phyloP scores from a whole-genome alignment of 2,329 filamentous ascomycete genomes.

The Monosporascus sp. region DNA sequence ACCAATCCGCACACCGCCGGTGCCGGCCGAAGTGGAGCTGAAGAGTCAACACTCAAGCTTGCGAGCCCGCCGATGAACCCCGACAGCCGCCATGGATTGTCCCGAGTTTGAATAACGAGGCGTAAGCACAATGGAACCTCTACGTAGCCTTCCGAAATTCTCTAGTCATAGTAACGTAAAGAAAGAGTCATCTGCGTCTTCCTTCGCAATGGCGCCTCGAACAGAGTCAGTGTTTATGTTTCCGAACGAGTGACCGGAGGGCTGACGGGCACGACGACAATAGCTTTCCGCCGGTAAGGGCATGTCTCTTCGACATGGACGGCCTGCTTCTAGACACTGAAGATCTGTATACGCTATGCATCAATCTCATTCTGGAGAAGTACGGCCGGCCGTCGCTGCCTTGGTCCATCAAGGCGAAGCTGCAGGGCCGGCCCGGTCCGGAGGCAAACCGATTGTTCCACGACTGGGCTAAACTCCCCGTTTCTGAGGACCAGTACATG shows the following conservation, averaged over 20 bases:
- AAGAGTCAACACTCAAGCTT: no score
- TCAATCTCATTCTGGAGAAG: constrained; percentile 74
- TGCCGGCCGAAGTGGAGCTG: no score
- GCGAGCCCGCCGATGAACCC: no score
- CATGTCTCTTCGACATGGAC: constrained; percentile 98
- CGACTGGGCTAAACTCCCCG: constrained; percentile 81
- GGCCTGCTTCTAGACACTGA: constrained; percentile 91
- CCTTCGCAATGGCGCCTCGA: constrained; percentile 34
- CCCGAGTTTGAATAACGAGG: not conserved
- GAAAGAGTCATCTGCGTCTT: not conserved
- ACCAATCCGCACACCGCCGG: no score
- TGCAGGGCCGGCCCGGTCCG: constrained; percentile 56
- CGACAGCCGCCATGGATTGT: not conserved
- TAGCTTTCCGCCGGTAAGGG: constrained; percentile 74
- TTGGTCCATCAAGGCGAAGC: constrained; percentile 88
- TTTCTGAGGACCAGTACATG: constrained; percentile 63
- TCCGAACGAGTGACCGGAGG: constrained; percentile 1
- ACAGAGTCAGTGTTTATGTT: constrained; percentile 34
- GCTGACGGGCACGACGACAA: constrained; percentile 6
- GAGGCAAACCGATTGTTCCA: constrained; percentile 53
- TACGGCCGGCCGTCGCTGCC: constrained; percentile 72
- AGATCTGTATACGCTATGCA: constrained; percentile 78
- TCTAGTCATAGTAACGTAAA: no score
- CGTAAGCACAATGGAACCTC: not conserved
- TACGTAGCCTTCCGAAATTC: no score